Percentiles rank a stretch among this genome's conserved stretches.
Conservation (phyloP, 331 rosid genomes). For the Quercus phellos region DNA sequence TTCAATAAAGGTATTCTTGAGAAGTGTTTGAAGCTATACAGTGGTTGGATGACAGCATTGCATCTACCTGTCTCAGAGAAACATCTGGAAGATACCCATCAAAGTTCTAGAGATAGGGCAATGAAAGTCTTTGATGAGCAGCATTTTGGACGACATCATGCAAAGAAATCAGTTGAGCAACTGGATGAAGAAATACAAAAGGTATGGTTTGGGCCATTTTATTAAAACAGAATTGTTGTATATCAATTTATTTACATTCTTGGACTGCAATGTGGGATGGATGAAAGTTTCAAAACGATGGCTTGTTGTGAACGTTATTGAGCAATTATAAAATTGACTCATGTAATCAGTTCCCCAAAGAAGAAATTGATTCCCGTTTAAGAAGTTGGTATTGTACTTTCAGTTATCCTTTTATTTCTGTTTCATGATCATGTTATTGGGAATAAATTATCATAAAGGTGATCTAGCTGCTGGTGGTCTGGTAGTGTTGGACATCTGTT, state of each 20-base stretch:
- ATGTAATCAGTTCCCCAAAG: background rate
- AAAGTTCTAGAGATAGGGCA: conserved; percentile 41
- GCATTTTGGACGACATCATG: conserved; percentile 91
- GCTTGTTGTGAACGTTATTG: background rate
- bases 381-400: background rate
- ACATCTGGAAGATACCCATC: conserved; percentile 55
- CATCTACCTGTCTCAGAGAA: conserved; percentile 59
- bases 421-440: background rate
- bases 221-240: background rate
- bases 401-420: background rate
- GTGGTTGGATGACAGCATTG: conserved; percentile 51
- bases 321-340: background rate
- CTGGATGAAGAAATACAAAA: conserved; percentile 76
- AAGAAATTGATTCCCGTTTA: background rate
- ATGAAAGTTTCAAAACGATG: background rate
- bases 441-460: background rate
- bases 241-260: background rate
- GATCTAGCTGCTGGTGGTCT: background rate
- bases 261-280: background rate
- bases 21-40: conserved; percentile 71
- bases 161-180: conserved; percentile 73
- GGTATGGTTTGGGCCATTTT: conserved; percentile 36
- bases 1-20: conserved; percentile 94
- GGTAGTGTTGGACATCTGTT: background rate
- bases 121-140: conserved; percentile 70